phyloP scores from a whole-genome alignment of 2,329 filamentous ascomycete species.

The Didymella glomerata region DNA sequence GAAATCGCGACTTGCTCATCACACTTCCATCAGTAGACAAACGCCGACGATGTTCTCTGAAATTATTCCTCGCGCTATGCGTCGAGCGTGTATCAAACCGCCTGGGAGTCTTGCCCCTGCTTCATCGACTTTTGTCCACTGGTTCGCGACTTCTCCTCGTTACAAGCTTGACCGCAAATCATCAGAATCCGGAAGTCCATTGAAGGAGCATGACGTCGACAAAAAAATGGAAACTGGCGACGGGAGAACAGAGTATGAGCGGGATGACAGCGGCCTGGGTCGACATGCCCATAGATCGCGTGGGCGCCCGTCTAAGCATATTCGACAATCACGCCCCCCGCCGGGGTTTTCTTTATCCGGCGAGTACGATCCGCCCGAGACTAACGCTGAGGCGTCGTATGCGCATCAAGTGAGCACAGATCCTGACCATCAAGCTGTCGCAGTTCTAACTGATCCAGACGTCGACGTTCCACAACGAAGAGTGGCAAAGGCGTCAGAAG shows the following conservation, averaged over 20 bases:
- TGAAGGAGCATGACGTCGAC: neutral
- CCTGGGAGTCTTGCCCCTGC: neutral
- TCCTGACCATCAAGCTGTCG: neutral
- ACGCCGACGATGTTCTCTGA: neutral
- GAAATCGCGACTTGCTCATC: neutral
- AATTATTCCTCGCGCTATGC: neutral
- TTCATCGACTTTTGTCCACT: neutral
- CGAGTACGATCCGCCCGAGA: neutral
- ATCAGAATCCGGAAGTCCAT: neutral
- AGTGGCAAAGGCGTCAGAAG: neutral
- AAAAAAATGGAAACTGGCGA: neutral
- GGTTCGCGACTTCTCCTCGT: neutral
- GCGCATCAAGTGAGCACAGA: neutral
- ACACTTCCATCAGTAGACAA: neutral
- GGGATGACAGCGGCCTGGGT: neutral
- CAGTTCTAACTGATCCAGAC: neutral
- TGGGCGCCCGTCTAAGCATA: neutral
- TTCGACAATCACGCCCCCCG: neutral
- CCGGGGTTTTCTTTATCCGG: neutral
- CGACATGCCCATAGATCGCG: neutral
- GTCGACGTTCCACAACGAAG: neutral
- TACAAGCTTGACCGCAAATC: neutral
- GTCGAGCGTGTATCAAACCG: neutral
- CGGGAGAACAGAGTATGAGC: neutral
- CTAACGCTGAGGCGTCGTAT: neutral